Base-by-base conservation (phyloP, 2,329 filamentous ascomycete genomes). In the Sphaceloma murrayae region DNA sequence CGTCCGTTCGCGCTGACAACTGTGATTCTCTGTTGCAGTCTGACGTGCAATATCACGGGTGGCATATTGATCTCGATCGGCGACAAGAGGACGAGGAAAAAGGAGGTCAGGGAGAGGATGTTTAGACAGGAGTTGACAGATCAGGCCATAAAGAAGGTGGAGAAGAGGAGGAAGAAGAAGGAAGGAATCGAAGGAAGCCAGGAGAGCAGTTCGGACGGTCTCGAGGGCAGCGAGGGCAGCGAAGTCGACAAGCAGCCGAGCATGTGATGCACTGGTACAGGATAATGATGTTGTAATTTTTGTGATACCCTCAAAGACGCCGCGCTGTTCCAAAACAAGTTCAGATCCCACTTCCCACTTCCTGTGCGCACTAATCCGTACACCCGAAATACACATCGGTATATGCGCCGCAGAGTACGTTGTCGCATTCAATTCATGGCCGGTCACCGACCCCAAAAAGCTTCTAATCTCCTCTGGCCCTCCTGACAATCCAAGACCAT, bases 101-200 rank as follows among this genome's bases (percentile, higher is more conserved):
- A 87, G 73, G 85, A 93, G 31, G 83, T 93, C 0, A 69, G 87
- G 16, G 80, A 88, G 56, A 73, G 80, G 33, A 75, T 91, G 63
- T 77, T 83, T 54, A 69, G 84, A 21, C 85, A 91, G 58, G 77
- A 85, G 51, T 62, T 93, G 46, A 93, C 85, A 0, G 64, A 72
- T 34, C 69, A 78, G 52, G 78, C 77, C 1, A 78, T 81, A 51
- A 68, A 69, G 51, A 72, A 73, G 53, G 64, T 74, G 8, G 62
- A 71, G 52, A 72, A 71, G 57, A 34, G 43, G 13, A 40, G 45
- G 11, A 39, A 43, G 22, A 46, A 43, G 24, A 43, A 49, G 29
- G 21, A 29, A 11, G 44, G 44, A 14, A 31, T 42, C 1, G 48
- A 47, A 30, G 36, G 24, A 13, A 22, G 31, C 11, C n/a, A 34